Base-by-base conservation (phyloP, 1,139 yeast genomes). In the Blastobotrys ciferrii region DNA sequence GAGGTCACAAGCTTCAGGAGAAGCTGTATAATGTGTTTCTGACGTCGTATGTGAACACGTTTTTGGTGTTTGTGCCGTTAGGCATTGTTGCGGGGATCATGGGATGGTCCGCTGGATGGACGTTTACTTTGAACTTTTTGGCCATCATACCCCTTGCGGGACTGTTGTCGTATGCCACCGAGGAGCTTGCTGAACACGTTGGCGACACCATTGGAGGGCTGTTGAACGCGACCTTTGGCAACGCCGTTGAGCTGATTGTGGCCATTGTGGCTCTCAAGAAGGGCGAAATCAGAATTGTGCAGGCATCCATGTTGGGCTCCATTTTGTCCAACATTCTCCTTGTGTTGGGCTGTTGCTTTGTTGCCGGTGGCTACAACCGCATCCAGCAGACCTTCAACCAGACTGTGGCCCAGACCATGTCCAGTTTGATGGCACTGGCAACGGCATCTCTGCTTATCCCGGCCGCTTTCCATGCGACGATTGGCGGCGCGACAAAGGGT, bases 341-440 rank as follows among this genome's bases (percentile, higher is more conserved):
- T 53, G 98, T 92, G 4, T 75, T 92, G 53, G 98, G 98, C n/a
- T 85, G 95, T 68, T 89, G 98, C 64, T 94, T 92, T 65, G 71
- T 92, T 30, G 92, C 89, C 44, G 98, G 98, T 49, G 98, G 98
- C 13, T 76, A 83, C 64, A 84, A 87, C 57, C 78, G 94, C 53
- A 77, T 83, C 40, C 95, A 87, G 66, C 98, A 92, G 68, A 77
- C 78, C 2, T 92, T 94, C 71, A 91, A 91, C 72, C 95, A 85
- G 68, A 91, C 98, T 0, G 97, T 91, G 9, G 98, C 98, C 5
- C 98, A 92, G 64, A 89, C 98, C 15, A 92, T 94, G 97, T 82
- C 92, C 28, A 87, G 96, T 2, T 75, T 92, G 58, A 80, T 92
- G 82, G 95, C 95, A 0, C 80, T 92, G 53, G 88, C 96, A 0